These are phyloP conservation scores for Lentinula novae-zelandiae DNA, from an alignment of 1,284 basidiomycete genomes.

Conservation along the genomic window DNA sequence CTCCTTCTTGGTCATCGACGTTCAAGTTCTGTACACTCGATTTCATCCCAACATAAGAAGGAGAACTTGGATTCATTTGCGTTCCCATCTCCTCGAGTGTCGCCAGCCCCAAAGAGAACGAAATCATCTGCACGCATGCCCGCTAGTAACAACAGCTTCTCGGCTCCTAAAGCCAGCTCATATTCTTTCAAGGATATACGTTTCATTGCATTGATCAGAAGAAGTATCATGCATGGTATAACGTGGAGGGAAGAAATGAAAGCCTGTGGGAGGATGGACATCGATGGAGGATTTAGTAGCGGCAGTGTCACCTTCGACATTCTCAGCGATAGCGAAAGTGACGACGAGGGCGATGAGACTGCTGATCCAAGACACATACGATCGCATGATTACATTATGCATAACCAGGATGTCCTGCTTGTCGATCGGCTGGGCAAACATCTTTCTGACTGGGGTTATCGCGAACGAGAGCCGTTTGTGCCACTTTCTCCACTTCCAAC, in stretches of 20 bases:
- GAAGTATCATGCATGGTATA: conserved; percentile 7
- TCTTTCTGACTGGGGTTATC: conserved; percentile 12
- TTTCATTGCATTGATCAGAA: conserved; percentile 7
- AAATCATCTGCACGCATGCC: neutral
- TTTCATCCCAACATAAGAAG: conserved; percentile 7
- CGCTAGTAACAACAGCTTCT: neutral
- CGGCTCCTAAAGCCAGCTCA: neutral
- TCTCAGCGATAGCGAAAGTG: conserved; percentile 8
- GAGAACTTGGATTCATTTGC: neutral
- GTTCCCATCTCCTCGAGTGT: neutral
- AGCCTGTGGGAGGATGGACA: neutral
- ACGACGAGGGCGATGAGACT: neutral
- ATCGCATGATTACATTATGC: neutral
- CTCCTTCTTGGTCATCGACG: conserved; percentile 8
- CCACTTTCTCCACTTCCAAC: neutral
- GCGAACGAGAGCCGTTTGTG: neutral
- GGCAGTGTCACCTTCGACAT: conserved; percentile 12
- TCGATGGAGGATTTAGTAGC: conserved; percentile 5
- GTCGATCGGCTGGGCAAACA: conserved; percentile 9
- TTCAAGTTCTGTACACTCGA: conserved; percentile 4
- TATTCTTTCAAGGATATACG: conserved; percentile 7
- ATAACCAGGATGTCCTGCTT: conserved; percentile 8
- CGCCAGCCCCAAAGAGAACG: neutral
- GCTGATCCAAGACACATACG: neutral
- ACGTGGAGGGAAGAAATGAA: conserved; percentile 2